phyloP scores from a whole-genome alignment of 2,329 filamentous ascomycete genomes.

The Nannizziopsis arthrosporioides region DNA sequence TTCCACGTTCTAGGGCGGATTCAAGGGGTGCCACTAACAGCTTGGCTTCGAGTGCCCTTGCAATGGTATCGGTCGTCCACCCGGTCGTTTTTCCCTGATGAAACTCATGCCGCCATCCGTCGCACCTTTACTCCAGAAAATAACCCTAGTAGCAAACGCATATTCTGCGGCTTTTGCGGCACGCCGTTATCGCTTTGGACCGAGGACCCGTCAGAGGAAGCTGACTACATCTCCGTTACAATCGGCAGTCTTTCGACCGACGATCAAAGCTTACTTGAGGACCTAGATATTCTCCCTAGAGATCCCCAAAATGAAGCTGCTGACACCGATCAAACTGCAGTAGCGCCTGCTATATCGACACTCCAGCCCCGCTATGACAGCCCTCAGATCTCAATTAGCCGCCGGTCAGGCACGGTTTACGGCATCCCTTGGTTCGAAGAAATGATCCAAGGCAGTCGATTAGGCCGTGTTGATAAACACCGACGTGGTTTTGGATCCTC shows the following conservation, averaged over 20 bases:
- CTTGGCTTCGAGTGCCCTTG: slow-evolving; percentile 73
- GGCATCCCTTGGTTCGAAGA: slow-evolving; percentile 78
- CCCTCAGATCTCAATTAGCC: slow-evolving; percentile 25
- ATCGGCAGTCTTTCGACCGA: slow-evolving; percentile 63
- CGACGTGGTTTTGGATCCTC: slow-evolving; percentile 48
- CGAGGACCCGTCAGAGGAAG: slow-evolving; percentile 57
- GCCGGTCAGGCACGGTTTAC: slow-evolving; percentile 29
- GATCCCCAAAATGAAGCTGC: slow-evolving; percentile 21
- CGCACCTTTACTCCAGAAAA: slow-evolving; percentile 52
- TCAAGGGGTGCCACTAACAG: slow-evolving; percentile 60
- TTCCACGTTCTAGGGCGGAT: slow-evolving; percentile 42
- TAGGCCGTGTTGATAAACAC: slow-evolving; percentile 55
- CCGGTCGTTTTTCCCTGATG: slow-evolving; percentile 64
- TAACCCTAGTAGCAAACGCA: slow-evolving; percentile 51
- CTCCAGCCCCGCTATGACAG: slow-evolving; percentile 9
- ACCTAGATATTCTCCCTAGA: slow-evolving; percentile 58
- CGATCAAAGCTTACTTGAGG: slow-evolving; percentile 61
- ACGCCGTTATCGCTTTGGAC: slow-evolving; percentile 77
- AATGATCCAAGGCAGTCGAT: slow-evolving; percentile 61
- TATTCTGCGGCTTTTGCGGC: slow-evolving; percentile 88
- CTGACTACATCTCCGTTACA: slow-evolving; percentile 67
- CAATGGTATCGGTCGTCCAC: slow-evolving; percentile 68
- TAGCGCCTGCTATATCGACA: slow-evolving; percentile 11
- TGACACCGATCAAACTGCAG: neutral
- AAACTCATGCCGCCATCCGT: slow-evolving; percentile 55